phyloP scores from a whole-genome alignment of 164 flowering plant species.

The Chimonanthus salicifolius region DNA sequence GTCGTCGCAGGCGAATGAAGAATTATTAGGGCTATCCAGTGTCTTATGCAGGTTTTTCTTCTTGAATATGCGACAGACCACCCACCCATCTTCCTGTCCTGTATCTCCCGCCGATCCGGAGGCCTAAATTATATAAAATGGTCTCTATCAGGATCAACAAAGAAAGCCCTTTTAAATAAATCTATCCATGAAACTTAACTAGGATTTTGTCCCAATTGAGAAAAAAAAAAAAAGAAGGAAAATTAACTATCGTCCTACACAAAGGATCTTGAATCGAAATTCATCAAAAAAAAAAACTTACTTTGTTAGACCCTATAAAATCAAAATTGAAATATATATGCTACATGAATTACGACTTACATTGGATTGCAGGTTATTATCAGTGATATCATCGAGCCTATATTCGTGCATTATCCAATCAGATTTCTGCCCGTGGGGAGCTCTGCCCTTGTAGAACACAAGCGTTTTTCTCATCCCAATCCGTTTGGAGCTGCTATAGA shows the following conservation, averaged over 20 bases:
- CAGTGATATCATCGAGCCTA: constrained; percentile 56
- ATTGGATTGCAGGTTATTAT: constrained; percentile 21
- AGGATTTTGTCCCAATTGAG: not conserved
- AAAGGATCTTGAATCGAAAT: too few species aligned
- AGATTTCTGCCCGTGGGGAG: constrained; percentile 90
- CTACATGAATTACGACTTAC: constrained; percentile 18
- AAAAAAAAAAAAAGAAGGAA: too few species aligned
- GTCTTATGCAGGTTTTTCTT: constrained; percentile 74
- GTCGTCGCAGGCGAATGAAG: constrained; percentile 13
- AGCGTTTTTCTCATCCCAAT: constrained; percentile 91
- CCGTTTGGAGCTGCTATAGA: constrained; percentile 48
- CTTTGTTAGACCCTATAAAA: not conserved
- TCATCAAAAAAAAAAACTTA: not conserved
- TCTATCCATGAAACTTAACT: not conserved
- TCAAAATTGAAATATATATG: not conserved
- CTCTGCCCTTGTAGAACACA: constrained; percentile 83
- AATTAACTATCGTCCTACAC: too few species aligned
- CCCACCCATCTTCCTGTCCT: constrained; percentile 75
- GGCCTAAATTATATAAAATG: constrained; percentile 4
- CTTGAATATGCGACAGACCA: constrained; percentile 78
- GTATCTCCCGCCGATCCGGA: constrained; percentile 27
- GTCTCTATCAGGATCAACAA: not conserved
- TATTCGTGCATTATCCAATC: constrained; percentile 99
- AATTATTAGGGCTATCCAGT: constrained; percentile 28
- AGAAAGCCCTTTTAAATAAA: not conserved